A percentile compares a stretch with the other conserved stretches of the same genome.
These are phyloP conservation scores for Trametes elegans DNA, from an alignment of 768 basidiomycete species.

Conservation along the genomic window DNA sequence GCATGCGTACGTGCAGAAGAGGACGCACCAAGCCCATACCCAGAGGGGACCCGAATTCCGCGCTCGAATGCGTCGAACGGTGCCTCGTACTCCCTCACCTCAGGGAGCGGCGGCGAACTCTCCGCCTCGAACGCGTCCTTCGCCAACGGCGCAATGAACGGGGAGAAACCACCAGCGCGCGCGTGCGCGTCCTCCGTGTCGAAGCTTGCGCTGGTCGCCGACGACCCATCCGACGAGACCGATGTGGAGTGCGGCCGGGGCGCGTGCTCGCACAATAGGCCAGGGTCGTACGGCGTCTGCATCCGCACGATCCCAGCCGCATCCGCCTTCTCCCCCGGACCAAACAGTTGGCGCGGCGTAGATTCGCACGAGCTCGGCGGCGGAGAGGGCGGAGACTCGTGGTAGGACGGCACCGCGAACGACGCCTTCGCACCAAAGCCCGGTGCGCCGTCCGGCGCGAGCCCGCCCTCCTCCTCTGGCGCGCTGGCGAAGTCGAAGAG, in stretches of 20 bases:
- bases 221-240: slow-evolving; percentile 5
- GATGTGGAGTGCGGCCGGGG: slow-evolving; percentile 13
- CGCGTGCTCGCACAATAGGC: background rate
- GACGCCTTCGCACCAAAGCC: background rate
- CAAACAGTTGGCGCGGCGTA: background rate
- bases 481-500: slow-evolving; percentile 2
- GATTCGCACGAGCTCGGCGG: background rate
- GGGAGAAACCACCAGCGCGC: background rate
- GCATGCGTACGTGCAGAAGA: background rate
- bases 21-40: background rate
- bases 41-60: background rate
- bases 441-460: slow-evolving; percentile 1
- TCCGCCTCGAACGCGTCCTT: background rate
- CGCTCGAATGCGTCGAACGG: background rate
- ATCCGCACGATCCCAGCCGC: background rate
- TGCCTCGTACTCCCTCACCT: background rate
- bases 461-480: background rate
- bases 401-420: background rate
- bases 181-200: background rate
- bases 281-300: slow-evolving; percentile 3
- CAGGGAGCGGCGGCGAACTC: background rate
- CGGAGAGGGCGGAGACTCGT: background rate
- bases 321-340: background rate
- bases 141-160: background rate
- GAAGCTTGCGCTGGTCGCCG: background rate